A percentile compares a stretch with the other conserved stretches of the same genome.
These are phyloP conservation scores for Dalbergia oliveri DNA, from an alignment of 306 rosid genomes.

Conservation along the genomic window DNA sequence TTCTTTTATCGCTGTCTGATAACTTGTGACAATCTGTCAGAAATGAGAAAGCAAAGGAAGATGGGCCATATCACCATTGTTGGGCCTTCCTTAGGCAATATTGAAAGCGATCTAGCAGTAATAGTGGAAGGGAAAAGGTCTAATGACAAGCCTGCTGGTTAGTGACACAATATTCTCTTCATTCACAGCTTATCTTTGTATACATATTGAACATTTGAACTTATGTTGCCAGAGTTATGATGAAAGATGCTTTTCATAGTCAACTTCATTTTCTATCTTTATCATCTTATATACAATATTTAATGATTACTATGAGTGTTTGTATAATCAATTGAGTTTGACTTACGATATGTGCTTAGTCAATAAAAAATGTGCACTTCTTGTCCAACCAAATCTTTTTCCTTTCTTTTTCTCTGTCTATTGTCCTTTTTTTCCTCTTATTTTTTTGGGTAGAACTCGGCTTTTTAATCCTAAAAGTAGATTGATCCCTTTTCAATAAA, in stretches of 20 bases:
- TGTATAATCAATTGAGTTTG: background rate
- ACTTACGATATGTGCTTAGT: slow-evolving; percentile 1
- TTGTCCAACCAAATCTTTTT: slow-evolving; percentile 1
- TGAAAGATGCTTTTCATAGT: slow-evolving; percentile 11
- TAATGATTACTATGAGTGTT: background rate
- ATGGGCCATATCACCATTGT: slow-evolving; percentile 96
- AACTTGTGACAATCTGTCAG: slow-evolving; percentile 51
- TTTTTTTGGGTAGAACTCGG: background rate
- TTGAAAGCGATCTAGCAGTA: slow-evolving; percentile 62
- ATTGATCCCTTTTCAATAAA: background rate
- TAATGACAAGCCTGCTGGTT: slow-evolving; percentile 59
- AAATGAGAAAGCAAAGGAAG: slow-evolving; percentile 90
- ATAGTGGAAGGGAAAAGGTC: slow-evolving; percentile 54
- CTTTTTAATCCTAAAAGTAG: slow-evolving; percentile 9
- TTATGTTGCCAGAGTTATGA: slow-evolving; percentile 50
- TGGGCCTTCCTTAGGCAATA: slow-evolving; percentile 64
- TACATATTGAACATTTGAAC: slow-evolving; percentile 30
- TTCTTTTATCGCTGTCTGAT: slow-evolving; percentile 25
- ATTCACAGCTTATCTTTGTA: slow-evolving; percentile 15
- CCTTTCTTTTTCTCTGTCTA: background rate
- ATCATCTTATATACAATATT: slow-evolving; percentile 11
- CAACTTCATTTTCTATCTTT: slow-evolving; percentile 1
- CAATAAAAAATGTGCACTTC: background rate
- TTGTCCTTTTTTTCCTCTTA: too few relatives aligned
- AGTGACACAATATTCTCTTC: slow-evolving; percentile 36